phyloP scores from a whole-genome alignment of 2,329 filamentous ascomycete genomes.

The Aschersonia sp. region DNA sequence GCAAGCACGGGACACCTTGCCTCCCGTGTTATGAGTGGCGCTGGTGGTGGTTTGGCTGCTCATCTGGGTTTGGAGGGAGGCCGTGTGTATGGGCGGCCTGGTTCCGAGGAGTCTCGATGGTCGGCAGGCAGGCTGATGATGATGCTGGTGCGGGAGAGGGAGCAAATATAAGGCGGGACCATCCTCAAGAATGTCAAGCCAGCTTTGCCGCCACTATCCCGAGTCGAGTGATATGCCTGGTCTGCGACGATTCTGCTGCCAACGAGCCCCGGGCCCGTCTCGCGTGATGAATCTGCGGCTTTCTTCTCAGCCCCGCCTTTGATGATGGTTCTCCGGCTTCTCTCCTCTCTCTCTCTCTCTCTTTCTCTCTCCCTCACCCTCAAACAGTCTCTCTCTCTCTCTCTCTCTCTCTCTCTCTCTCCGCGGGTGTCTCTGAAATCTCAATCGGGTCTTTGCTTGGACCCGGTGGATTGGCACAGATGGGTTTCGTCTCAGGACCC shows the following conservation, averaged over 20 bases:
- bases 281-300: neutral
- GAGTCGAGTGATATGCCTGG: neutral
- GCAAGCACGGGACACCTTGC: conserved; percentile 16
- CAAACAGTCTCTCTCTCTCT: too few relatives aligned
- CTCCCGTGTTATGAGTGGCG: conserved; percentile 1
- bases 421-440: too few relatives aligned
- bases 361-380: too few relatives aligned
- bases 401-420: too few relatives aligned
- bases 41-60: conserved; percentile 2
- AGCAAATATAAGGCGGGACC: conserved; percentile 1
- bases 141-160: neutral
- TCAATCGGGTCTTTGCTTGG: neutral
- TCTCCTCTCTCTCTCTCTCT: too few relatives aligned
- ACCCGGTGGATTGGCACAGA: neutral
- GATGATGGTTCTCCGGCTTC: neutral
- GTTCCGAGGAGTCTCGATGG: neutral
- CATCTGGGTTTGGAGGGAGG: conserved; percentile 2
- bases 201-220: neutral
- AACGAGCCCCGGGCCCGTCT: neutral
- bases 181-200: conserved; percentile 1
- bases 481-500: neutral
- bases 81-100: neutral
- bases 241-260: neutral
- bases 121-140: neutral
- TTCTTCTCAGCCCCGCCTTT: neutral